A percentile compares a stretch with the other conserved stretches of the same genome.
Conservation (phyloP, 2,329 filamentous ascomycete species). For the Keithomyces neogunnii region DNA sequence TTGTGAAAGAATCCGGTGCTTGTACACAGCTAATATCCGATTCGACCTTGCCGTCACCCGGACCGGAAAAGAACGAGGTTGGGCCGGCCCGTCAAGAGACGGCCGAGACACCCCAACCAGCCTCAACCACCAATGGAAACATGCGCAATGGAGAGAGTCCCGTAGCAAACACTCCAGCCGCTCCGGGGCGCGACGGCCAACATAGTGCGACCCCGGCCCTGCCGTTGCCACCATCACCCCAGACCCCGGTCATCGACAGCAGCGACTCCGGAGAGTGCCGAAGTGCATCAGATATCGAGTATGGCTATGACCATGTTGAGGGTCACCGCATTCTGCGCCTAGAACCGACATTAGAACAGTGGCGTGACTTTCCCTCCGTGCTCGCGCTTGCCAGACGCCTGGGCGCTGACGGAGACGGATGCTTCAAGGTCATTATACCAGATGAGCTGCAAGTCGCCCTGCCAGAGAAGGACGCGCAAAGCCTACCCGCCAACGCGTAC, state of each 20-base stretch:
- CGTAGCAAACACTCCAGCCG: no score
- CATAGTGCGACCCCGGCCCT: no score
- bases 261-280: background rate
- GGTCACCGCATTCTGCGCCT: conserved; percentile 24
- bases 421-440: conserved; percentile 30
- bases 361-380: conserved; percentile 27
- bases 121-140: no score
- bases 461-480: conserved; percentile 21
- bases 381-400: conserved; percentile 23
- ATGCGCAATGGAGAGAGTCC: no score
- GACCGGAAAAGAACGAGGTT: no score
- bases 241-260: background rate
- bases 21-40: background rate
- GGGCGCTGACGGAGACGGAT: conserved; percentile 24
- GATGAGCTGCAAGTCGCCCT: conserved; percentile 20
- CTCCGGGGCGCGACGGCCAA: no score
- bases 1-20: no score
- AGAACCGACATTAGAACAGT: conserved; percentile 25
- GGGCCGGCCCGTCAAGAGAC: no score
- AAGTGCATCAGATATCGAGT: conserved; percentile 14
- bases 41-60: no score
- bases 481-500: conserved; percentile 27
- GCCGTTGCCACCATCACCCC: background rate
- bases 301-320: conserved; percentile 22
- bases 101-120: no score